phyloP scores from a whole-genome alignment of 257 asterid species.

The Nicotiana otophora region DNA sequence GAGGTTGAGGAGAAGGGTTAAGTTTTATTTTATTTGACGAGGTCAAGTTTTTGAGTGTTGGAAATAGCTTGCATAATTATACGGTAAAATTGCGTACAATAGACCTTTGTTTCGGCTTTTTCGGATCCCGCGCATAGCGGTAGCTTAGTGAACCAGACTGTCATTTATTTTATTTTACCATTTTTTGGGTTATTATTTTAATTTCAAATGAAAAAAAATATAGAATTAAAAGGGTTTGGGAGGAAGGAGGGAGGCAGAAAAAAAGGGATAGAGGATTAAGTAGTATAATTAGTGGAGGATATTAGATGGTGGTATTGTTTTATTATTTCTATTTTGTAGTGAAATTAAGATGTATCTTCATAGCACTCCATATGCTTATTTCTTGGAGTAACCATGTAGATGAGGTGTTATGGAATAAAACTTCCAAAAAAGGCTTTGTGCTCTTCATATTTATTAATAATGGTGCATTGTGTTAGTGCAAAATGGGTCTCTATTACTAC shows the following conservation, averaged over 20 bases:
- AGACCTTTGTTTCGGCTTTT: no score
- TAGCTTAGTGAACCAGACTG: no score
- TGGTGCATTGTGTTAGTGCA: background rate
- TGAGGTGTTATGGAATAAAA: background rate
- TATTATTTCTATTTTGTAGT: background rate
- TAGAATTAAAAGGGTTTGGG: background rate
- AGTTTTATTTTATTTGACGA: no score
- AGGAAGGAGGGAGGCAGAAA: no score
- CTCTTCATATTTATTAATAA: background rate
- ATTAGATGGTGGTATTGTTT: conserved; percentile 1
- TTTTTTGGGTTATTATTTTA: background rate
- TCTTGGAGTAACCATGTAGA: background rate
- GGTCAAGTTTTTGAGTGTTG: background rate
- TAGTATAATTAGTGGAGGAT: background rate
- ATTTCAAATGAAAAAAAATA: background rate
- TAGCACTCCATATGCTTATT: background rate
- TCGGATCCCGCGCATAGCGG: no score
- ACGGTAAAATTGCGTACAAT: no score
- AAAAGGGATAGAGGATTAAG: background rate
- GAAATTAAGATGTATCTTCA: background rate
- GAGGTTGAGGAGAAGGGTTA: background rate
- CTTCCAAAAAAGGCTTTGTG: background rate
- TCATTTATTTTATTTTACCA: background rate
- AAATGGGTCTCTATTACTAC: background rate
- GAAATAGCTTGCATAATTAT: background rate